Percentiles rank a stretch among this genome's conserved stretches.
phyloP scores from a whole-genome alignment of 202 grass and related monocot genomes.

The Digitaria exilis region DNA sequence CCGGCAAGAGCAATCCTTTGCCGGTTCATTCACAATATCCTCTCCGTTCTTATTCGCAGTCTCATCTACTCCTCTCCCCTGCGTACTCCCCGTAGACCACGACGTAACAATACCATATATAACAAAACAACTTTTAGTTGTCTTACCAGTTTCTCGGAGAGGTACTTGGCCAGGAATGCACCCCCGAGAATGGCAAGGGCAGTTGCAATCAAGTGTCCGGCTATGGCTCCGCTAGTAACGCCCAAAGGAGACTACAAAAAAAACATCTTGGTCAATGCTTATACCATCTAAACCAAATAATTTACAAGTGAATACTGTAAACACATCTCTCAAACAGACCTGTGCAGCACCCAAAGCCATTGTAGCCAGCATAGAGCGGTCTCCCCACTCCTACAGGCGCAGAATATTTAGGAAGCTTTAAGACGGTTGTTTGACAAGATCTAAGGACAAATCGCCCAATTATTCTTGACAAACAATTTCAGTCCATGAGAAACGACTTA shows the following conservation, averaged over 20 bases:
- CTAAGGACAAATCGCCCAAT: not conserved
- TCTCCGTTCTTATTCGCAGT: too few species aligned
- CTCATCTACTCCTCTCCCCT: too few species aligned
- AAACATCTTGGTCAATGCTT: slow-evolving; percentile 6
- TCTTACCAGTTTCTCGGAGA: slow-evolving; percentile 91
- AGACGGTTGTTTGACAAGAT: slow-evolving; percentile 32
- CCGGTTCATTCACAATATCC: too few species aligned
- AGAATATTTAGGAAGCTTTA: slow-evolving; percentile 24
- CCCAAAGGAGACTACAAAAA: slow-evolving; percentile 80
- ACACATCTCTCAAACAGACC: slow-evolving; percentile 46
- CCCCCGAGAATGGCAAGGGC: slow-evolving; percentile 83
- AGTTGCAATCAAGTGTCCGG: slow-evolving; percentile 83
- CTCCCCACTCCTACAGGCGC: slow-evolving; percentile 80
- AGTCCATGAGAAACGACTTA: slow-evolving; percentile 40
- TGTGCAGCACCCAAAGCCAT: slow-evolving; percentile 95
- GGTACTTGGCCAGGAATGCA: slow-evolving; percentile 87
- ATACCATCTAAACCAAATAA: slow-evolving; percentile 14
- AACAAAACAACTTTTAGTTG: not conserved
- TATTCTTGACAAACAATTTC: not conserved
- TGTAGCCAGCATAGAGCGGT: slow-evolving; percentile 98
- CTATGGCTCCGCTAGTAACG: slow-evolving; percentile 90
- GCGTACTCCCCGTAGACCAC: too few species aligned
- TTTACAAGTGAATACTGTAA: slow-evolving; percentile 18
- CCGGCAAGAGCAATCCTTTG: too few species aligned
- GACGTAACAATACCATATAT: too few species aligned